These are phyloP conservation scores for Penicillium sp. DNA, from an alignment of 2,329 filamentous ascomycete genomes.

Conservation along the genomic window DNA sequence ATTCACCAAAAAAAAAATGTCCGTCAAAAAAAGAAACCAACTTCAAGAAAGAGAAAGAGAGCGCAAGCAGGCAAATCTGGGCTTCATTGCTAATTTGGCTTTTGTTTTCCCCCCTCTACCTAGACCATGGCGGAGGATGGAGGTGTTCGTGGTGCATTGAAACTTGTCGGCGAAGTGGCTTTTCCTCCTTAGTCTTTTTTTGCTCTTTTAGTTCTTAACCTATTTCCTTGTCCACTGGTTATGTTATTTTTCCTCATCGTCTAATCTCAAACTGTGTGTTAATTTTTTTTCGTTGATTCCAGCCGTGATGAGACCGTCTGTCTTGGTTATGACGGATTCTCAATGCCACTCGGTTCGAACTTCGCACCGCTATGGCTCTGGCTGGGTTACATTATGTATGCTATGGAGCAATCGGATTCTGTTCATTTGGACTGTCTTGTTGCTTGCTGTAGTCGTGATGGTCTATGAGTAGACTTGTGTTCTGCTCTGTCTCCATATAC, in stretches of 20 bases:
- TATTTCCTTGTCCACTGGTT: conserved; percentile 16
- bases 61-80: conserved; percentile 25
- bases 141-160: conserved; percentile 34
- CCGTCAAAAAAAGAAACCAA: conserved; percentile 13
- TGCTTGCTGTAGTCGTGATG: not conserved
- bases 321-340: not conserved
- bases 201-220: conserved; percentile 22
- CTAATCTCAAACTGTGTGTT: conserved; percentile 16
- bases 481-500: not conserved
- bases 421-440: conserved; percentile 3
- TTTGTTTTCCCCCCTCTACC: conserved; percentile 27
- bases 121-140: conserved; percentile 31
- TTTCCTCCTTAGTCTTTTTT: conserved; percentile 17
- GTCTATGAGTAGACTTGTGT: not conserved
- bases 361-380: conserved; percentile 11
- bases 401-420: conserved; percentile 23
- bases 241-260: conserved; percentile 20
- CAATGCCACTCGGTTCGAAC: not conserved
- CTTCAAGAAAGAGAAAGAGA: conserved; percentile 16
- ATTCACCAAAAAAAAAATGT: conserved; percentile 5
- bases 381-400: conserved; percentile 21
- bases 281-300: not conserved
- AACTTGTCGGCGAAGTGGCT: conserved; percentile 29
- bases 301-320: not conserved
- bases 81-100: conserved; percentile 22